These are phyloP conservation scores for Triticum urartu DNA, from an alignment of 176 grass and related monocot species.

Conservation along the genomic window DNA sequence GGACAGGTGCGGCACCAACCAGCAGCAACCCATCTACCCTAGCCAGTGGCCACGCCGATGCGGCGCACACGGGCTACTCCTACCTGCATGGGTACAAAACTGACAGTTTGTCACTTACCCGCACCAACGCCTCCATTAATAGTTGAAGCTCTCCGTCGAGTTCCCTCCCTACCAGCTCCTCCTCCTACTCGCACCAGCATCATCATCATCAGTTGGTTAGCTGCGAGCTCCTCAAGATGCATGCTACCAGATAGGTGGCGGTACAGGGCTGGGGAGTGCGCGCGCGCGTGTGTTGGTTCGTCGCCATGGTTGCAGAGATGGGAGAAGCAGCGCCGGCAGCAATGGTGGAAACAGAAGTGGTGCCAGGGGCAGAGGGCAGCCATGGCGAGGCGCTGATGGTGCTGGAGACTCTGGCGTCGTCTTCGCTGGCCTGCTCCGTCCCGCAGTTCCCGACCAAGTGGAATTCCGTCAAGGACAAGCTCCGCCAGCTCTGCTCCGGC, in stretches of 20 bases:
- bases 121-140: slow-evolving; percentile 12
- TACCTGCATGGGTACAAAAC: slow-evolving; percentile 34
- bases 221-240: slow-evolving; percentile 30
- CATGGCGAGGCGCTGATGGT: slow-evolving; percentile 37
- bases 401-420: slow-evolving; percentile 55
- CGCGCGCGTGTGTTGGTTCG: background rate
- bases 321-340: slow-evolving; percentile 22
- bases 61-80: background rate
- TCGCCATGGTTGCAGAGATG: slow-evolving; percentile 34
- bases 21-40: slow-evolving; percentile 37
- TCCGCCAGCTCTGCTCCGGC: slow-evolving; percentile 52
- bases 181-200: slow-evolving; percentile 1
- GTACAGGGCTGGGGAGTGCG: no score
- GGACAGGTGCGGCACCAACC: slow-evolving; percentile 21
- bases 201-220: slow-evolving; percentile 8
- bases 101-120: slow-evolving; percentile 19
- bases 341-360: background rate
- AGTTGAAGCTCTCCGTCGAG: background rate
- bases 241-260: slow-evolving; percentile 22
- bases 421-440: slow-evolving; percentile 38
- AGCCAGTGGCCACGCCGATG: background rate
- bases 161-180: background rate
- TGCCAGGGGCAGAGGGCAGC: background rate
- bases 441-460: slow-evolving; percentile 73
- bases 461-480: slow-evolving; percentile 73